These are phyloP conservation scores for Macrocybe gigantea DNA, from an alignment of 768 basidiomycete genomes.

Conservation along the genomic window DNA sequence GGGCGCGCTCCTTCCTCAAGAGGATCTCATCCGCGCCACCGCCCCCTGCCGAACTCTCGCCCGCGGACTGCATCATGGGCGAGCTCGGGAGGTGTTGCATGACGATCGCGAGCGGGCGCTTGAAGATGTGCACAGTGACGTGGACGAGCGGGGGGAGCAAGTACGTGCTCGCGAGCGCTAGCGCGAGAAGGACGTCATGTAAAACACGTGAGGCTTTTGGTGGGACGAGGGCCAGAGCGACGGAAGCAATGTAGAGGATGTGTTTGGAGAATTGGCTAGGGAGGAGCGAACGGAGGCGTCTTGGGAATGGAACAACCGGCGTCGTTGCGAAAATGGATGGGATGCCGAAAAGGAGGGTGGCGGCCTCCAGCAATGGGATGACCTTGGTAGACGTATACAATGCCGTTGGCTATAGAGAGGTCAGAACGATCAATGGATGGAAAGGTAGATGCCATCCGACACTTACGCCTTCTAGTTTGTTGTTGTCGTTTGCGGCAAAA, in stretches of 20 bases:
- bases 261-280: conserved; percentile 42
- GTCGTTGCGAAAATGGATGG: conserved; percentile 54
- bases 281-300: conserved; percentile 30
- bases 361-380: conserved; percentile 37
- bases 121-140: conserved; percentile 79
- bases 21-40: conserved; percentile 58
- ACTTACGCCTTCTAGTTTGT: no score
- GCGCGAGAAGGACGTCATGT: conserved; percentile 42
- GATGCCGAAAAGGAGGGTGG: conserved; percentile 51
- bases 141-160: conserved; percentile 42
- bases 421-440: not conserved
- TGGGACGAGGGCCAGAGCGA: conserved; percentile 42
- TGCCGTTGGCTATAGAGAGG: conserved; percentile 3
- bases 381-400: conserved; percentile 18
- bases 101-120: conserved; percentile 78
- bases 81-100: conserved; percentile 42
- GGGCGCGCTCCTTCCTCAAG: conserved; percentile 77
- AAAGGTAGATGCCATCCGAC: not conserved
- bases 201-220: conserved; percentile 29
- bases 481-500: conserved; percentile 32
- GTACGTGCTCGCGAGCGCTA: conserved; percentile 52
- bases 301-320: conserved; percentile 46
- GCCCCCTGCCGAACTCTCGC: conserved; percentile 2
- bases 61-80: conserved; percentile 10
- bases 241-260: conserved; percentile 32